These are phyloP conservation scores for Brassica nigra DNA, from an alignment of 345 rosid species.

Conservation along the genomic window DNA sequence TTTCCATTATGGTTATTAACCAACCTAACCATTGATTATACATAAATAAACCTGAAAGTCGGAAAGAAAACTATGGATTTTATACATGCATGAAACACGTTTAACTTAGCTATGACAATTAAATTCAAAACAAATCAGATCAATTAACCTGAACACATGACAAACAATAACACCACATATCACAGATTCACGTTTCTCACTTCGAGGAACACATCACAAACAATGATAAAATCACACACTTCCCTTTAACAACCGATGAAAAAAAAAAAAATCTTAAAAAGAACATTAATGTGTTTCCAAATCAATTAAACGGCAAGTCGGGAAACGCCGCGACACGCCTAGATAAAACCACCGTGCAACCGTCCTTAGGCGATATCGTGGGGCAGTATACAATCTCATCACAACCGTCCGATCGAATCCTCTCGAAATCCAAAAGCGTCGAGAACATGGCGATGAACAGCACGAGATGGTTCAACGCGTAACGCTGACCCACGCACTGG, in stretches of 20 bases:
- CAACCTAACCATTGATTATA: too few relatives aligned
- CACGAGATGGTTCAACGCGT: constrained; percentile 78
- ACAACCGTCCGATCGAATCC: constrained; percentile 58
- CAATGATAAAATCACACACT: not conserved
- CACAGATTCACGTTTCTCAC: not conserved
- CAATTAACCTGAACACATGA: not conserved
- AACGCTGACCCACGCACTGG: constrained; percentile 92
- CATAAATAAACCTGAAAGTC: not conserved
- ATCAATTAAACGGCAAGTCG: constrained; percentile 23
- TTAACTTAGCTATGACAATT: not conserved
- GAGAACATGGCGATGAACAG: constrained; percentile 74
- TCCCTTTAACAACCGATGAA: not conserved
- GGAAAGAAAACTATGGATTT: not conserved
- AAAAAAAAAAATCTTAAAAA: not conserved
- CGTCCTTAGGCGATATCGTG: constrained; percentile 83
- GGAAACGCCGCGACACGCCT: constrained; percentile 52
- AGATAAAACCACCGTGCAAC: constrained; percentile 63
- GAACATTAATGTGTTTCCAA: not conserved
- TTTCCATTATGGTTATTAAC: too few relatives aligned
- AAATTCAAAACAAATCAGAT: not conserved
- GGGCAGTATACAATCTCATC: constrained; percentile 76
- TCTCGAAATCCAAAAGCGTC: constrained; percentile 56
- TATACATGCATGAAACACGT: not conserved
- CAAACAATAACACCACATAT: not conserved
- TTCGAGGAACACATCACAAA: not conserved